phyloP scores from a whole-genome alignment of 768 basidiomycete species.

The Rhizopogon roseolus region DNA sequence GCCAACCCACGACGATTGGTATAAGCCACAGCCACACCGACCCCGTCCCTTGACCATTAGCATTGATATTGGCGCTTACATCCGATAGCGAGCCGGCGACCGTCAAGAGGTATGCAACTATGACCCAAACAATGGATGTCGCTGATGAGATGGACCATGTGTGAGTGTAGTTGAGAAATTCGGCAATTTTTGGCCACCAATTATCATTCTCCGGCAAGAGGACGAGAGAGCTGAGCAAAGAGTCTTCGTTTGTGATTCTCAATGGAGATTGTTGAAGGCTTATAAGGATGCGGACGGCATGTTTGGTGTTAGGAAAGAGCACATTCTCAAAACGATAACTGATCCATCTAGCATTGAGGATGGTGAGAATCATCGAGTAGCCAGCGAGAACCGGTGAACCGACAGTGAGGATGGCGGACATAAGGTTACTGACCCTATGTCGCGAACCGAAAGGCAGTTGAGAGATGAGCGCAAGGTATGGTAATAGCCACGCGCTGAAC shows the following conservation, averaged over 20 bases:
- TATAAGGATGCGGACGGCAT: slow-evolving; percentile 30
- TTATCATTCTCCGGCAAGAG: slow-evolving; percentile 36
- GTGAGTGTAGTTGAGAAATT: slow-evolving; percentile 32
- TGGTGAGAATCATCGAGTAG: slow-evolving; percentile 32
- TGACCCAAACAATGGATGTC: slow-evolving; percentile 38
- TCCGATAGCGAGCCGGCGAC: slow-evolving; percentile 24
- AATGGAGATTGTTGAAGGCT: slow-evolving; percentile 40
- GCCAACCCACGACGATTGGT: no score
- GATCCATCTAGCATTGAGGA: slow-evolving; percentile 41
- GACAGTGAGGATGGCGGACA: slow-evolving; percentile 38
- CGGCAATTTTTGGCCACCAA: slow-evolving; percentile 34
- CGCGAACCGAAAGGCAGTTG: slow-evolving; percentile 43
- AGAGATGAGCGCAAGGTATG: slow-evolving; percentile 45
- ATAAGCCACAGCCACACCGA: slow-evolving; percentile 29
- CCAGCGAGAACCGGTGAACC: slow-evolving; percentile 30
- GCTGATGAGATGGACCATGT: slow-evolving; percentile 37
- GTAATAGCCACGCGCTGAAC: slow-evolving; percentile 42
- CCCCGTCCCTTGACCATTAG: slow-evolving; percentile 34
- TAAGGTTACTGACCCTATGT: slow-evolving; percentile 36
- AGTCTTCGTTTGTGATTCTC: slow-evolving; percentile 19
- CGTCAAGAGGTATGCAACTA: slow-evolving; percentile 38
- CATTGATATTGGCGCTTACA: slow-evolving; percentile 16
- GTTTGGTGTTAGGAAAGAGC: slow-evolving; percentile 16
- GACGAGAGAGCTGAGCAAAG: slow-evolving; percentile 35
- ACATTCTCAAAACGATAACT: slow-evolving; percentile 25